Percentiles rank a stretch among this genome's conserved stretches.
phyloP scores from a whole-genome alignment of 164 flowering plant genomes.

The Magnolia officinalis region DNA sequence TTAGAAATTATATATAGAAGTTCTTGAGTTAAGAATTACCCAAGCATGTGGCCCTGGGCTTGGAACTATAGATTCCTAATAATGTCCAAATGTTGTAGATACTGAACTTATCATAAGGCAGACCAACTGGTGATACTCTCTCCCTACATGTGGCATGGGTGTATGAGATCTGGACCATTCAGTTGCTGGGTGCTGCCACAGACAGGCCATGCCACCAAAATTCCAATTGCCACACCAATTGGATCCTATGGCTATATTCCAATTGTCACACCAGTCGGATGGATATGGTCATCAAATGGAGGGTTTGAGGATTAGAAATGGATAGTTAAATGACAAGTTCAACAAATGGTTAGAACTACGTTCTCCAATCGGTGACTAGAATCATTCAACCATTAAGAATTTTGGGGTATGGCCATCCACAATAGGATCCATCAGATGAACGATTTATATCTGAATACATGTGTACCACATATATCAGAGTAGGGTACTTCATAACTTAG shows the following conservation, averaged over 20 bases:
- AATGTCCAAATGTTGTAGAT: too few species aligned
- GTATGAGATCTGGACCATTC: background rate
- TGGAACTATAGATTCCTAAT: too few species aligned
- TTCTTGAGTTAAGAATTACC: too few species aligned
- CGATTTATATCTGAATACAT: background rate
- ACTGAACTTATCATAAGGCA: too few species aligned
- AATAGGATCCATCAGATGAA: background rate
- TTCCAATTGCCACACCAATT: background rate
- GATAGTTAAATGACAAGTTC: background rate
- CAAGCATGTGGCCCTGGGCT: too few species aligned
- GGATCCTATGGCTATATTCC: background rate
- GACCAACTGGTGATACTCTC: too few species aligned
- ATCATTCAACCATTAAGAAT: background rate
- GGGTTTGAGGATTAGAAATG: background rate
- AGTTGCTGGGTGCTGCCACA: background rate
- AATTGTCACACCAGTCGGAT: background rate
- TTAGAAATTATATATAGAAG: too few species aligned
- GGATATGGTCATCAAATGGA: background rate
- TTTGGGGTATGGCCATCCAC: background rate
- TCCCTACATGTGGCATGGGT: too few species aligned
- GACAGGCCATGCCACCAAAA: background rate
- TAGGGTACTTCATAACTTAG: background rate
- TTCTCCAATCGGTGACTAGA: background rate
- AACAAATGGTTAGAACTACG: background rate
- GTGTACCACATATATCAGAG: background rate